phyloP scores from a whole-genome alignment of 1,139 yeast species.

The Suhomyces kunorum region DNA sequence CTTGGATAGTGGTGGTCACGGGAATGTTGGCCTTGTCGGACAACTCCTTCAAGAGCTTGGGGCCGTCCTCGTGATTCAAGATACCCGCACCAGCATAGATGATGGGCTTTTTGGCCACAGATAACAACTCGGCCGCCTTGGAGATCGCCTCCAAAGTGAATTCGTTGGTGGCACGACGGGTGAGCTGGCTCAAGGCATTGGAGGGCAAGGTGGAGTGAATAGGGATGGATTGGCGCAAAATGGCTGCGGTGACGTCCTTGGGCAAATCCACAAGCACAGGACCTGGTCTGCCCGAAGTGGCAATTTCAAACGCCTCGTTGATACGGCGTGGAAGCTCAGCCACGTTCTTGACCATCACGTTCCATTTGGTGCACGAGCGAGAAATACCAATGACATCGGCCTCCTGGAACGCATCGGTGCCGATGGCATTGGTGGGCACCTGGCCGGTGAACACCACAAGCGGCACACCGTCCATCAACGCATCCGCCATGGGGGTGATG shows the following conservation, averaged over 20 bases:
- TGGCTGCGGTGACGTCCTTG: constrained; percentile 94
- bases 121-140: constrained; percentile 76
- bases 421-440: constrained; percentile 92
- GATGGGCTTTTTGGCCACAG: constrained; percentile 83
- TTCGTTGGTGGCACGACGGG: constrained; percentile 71
- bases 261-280: constrained; percentile 97
- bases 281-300: constrained; percentile 95
- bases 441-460: constrained; percentile 98
- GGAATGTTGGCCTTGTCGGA: constrained; percentile 92
- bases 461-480: constrained; percentile 96
- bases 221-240: constrained; percentile 85
- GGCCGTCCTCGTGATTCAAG: constrained; percentile 78
- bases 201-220: constrained; percentile 83
- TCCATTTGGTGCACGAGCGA: constrained; percentile 97
- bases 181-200: constrained; percentile 68
- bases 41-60: constrained; percentile 73
- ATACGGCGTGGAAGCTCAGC: constrained; percentile 94
- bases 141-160: constrained; percentile 73
- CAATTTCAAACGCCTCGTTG: constrained; percentile 97
- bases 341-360: constrained; percentile 94
- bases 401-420: constrained; percentile 98
- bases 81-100: constrained; percentile 93
- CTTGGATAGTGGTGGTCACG: constrained; percentile 94
- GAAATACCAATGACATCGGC: constrained; percentile 98
- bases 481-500: constrained; percentile 96